Percentiles rank a stretch among this genome's conserved stretches.
phyloP scores from a whole-genome alignment of 2,329 filamentous ascomycete genomes.

The Ceratocystis colombiana region DNA sequence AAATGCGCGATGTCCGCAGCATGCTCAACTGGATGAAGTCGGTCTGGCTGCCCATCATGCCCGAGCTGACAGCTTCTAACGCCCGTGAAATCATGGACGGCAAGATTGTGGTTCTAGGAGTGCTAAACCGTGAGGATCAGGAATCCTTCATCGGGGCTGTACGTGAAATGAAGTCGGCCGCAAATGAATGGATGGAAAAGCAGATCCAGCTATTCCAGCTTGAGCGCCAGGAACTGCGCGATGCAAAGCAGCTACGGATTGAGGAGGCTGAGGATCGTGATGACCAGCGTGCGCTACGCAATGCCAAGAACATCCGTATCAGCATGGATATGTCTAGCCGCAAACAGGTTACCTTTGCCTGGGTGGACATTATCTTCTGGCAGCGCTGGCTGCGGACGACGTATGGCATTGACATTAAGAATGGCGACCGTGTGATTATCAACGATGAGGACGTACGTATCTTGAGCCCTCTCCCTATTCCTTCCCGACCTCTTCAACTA shows the following conservation, averaged over 20 bases:
- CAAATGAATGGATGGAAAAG: slow-evolving; percentile 96
- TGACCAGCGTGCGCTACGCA: slow-evolving; percentile 74
- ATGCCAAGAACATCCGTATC: slow-evolving; percentile 84
- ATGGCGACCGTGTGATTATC: slow-evolving; percentile 87
- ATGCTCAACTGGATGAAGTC: slow-evolving; percentile 89
- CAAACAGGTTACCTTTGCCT: slow-evolving; percentile 88
- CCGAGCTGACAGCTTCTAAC: slow-evolving; percentile 83
- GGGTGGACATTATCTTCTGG: slow-evolving; percentile 97
- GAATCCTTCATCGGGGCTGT: slow-evolving; percentile 70
- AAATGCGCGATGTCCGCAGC: slow-evolving; percentile 76
- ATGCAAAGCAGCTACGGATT: slow-evolving; percentile 88
- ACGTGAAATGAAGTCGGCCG: slow-evolving; percentile 88
- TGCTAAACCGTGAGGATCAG: slow-evolving; percentile 68
- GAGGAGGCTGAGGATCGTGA: slow-evolving; percentile 92
- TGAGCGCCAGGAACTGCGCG: slow-evolving; percentile 83
- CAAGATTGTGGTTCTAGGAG: slow-evolving; percentile 86
- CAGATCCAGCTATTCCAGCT: slow-evolving; percentile 84
- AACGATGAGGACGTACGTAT: slow-evolving; percentile 87
- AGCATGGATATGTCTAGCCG: slow-evolving; percentile 79
- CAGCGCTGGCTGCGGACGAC: slow-evolving; percentile 93
- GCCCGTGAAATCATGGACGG: slow-evolving; percentile 90
- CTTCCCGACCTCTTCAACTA: slow-evolving; percentile 1
- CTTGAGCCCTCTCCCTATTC: not conserved
- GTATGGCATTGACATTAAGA: slow-evolving; percentile 78
- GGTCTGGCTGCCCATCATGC: slow-evolving; percentile 92